phyloP scores from a whole-genome alignment of 768 basidiomycete genomes.

The Tulasnella sp. region DNA sequence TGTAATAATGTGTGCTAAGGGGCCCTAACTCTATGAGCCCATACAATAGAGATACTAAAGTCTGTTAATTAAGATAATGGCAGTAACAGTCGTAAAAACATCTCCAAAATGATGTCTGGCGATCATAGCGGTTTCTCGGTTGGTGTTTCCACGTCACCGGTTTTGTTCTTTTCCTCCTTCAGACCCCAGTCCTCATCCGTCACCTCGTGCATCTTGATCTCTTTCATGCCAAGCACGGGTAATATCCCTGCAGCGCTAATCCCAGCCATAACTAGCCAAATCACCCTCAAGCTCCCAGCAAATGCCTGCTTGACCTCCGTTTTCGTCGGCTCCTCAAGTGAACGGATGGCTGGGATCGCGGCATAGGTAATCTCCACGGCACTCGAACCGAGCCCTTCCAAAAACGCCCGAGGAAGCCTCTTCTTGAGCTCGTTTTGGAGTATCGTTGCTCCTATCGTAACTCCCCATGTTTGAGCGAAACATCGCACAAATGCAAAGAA shows the following conservation, averaged over 20 bases:
- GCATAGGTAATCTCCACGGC: conserved; percentile 34
- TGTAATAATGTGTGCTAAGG: too few species aligned
- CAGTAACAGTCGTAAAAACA: too few species aligned
- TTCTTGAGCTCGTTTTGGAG: conserved; percentile 50
- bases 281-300: conserved; percentile 18
- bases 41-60: too few species aligned
- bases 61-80: too few species aligned
- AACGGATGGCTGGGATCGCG: conserved; percentile 32
- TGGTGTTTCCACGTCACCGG: background rate
- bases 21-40: too few species aligned
- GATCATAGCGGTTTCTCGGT: too few species aligned
- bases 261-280: conserved; percentile 40
- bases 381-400: conserved; percentile 24
- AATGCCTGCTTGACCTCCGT: conserved; percentile 28
- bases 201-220: conserved; percentile 38
- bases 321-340: conserved; percentile 12
- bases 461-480: conserved; percentile 29
- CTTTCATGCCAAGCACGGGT: conserved; percentile 39
- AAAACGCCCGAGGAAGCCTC: conserved; percentile 44
- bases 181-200: conserved; percentile 40
- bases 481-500: conserved; percentile 36
- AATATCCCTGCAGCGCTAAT: conserved; percentile 43
- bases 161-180: conserved; percentile 33
- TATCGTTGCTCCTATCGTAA: conserved; percentile 50
- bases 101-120: too few species aligned